These are phyloP conservation scores for Xylaria sp. DNA, from an alignment of 2,329 filamentous ascomycete genomes.

Conservation along the genomic window DNA sequence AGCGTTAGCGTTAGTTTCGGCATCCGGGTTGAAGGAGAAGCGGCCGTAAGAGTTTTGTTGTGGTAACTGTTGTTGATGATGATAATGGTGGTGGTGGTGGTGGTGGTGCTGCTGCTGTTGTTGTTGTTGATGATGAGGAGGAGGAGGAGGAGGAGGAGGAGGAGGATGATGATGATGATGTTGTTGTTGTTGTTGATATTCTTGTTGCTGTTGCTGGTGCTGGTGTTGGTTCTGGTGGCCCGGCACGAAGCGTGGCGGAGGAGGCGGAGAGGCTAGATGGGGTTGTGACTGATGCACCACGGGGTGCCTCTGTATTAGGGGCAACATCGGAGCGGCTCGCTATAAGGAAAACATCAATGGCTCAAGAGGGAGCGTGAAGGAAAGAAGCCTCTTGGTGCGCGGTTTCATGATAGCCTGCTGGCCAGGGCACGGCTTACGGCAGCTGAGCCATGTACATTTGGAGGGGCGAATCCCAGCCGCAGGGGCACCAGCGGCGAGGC, in stretches of 20 bases:
- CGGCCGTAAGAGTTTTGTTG: slow-evolving; percentile 35
- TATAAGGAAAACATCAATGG: slow-evolving; percentile 35
- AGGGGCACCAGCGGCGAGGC: slow-evolving; percentile 24
- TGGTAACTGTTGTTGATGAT: background rate
- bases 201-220: slow-evolving; percentile 20
- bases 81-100: slow-evolving; percentile 23
- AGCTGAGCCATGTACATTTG: slow-evolving; percentile 55
- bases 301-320: slow-evolving; percentile 63
- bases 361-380: slow-evolving; percentile 44
- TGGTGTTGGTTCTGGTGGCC: slow-evolving; percentile 29
- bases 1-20: slow-evolving; percentile 6
- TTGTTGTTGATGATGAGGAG: slow-evolving; percentile 14
- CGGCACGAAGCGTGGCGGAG: slow-evolving; percentile 35
- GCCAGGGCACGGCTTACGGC: slow-evolving; percentile 56
- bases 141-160: slow-evolving; percentile 2
- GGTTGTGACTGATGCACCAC: slow-evolving; percentile 58
- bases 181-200: slow-evolving; percentile 11
- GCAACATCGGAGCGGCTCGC: slow-evolving; percentile 56
- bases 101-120: slow-evolving; percentile 13
- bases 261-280: slow-evolving; percentile 44
- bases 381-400: slow-evolving; percentile 44
- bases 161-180: slow-evolving; percentile 8
- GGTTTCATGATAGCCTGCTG: slow-evolving; percentile 57
- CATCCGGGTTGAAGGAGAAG: slow-evolving; percentile 29
- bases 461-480: slow-evolving; percentile 41